These are phyloP conservation scores for Zasmidium citrigriseum DNA, from an alignment of 2,329 filamentous ascomycete genomes.

Conservation along the genomic window DNA sequence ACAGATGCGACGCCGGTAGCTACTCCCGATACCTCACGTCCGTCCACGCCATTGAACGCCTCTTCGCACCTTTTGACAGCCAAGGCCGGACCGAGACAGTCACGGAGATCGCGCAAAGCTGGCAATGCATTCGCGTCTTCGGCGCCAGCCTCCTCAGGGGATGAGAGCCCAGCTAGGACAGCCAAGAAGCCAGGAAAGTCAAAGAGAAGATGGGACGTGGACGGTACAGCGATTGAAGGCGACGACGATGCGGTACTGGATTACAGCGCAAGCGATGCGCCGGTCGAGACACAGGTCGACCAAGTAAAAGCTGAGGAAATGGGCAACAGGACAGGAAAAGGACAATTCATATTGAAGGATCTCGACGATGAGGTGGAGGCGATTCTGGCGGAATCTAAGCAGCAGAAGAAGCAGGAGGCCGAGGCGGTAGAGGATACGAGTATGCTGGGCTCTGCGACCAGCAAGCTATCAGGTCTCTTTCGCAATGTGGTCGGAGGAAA, in stretches of 20 bases:
- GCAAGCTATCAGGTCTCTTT: constrained; percentile 84
- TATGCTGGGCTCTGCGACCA: constrained; percentile 76
- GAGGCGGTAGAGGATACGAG: constrained; percentile 65
- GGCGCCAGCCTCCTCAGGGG: constrained; percentile 74
- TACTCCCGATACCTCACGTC: constrained; percentile 76
- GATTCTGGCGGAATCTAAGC: constrained; percentile 80
- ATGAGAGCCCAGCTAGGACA: constrained; percentile 65
- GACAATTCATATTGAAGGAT: constrained; percentile 91
- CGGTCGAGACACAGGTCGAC: constrained; percentile 63
- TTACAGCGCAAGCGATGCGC: constrained; percentile 72
- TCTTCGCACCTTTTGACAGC: constrained; percentile 68
- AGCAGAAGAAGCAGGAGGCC: constrained; percentile 53
- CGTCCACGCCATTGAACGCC: constrained; percentile 65
- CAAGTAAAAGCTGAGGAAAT: constrained; percentile 76
- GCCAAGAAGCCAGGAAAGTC: constrained; percentile 68
- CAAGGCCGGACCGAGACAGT: constrained; percentile 78
- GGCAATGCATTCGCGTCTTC: constrained; percentile 52
- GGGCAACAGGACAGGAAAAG: constrained; percentile 82
- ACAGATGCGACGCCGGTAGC: constrained; percentile 69
- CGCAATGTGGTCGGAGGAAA: constrained; percentile 95
- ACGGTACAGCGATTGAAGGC: constrained; percentile 83
- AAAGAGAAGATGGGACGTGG: constrained; percentile 87
- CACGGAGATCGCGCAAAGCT: constrained; percentile 75
- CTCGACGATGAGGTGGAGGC: constrained; percentile 90
- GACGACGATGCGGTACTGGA: constrained; percentile 77